These are phyloP conservation scores for Cydonia oblonga DNA, from an alignment of 331 rosid genomes.

Conservation along the genomic window DNA sequence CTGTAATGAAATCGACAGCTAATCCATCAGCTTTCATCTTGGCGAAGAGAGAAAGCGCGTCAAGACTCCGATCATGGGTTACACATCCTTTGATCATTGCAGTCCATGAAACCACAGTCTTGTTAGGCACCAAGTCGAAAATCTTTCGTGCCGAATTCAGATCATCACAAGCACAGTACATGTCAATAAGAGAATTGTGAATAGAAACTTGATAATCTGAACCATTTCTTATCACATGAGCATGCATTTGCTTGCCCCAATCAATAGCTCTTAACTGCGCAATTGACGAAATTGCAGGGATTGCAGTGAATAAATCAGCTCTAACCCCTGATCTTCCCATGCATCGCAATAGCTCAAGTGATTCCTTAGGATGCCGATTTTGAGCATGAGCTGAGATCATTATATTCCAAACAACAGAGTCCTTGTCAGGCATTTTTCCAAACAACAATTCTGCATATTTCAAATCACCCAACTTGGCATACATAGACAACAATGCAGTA, in stretches of 20 bases:
- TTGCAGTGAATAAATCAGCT: conserved; percentile 61
- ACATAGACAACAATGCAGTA: conserved; percentile 66
- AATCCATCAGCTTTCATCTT: conserved; percentile 46
- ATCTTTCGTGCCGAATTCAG: conserved; percentile 29
- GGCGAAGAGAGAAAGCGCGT: conserved; percentile 44
- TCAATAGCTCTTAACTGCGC: conserved; percentile 23
- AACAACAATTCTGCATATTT: conserved; percentile 36
- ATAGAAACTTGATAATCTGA: conserved; percentile 49
- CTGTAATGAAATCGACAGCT: conserved; percentile 38
- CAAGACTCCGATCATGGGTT: conserved; percentile 28
- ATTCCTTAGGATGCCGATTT: conserved; percentile 23
- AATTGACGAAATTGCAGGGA: conserved; percentile 57
- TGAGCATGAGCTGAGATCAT: conserved; percentile 46
- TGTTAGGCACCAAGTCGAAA: conserved; percentile 28
- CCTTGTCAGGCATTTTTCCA: conserved; percentile 56
- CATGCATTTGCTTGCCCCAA: conserved; percentile 65
- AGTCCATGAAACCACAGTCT: conserved; percentile 65
- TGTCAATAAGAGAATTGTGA: conserved; percentile 58
- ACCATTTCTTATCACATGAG: conserved; percentile 56
- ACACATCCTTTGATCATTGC: conserved; percentile 60
- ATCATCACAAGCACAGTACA: conserved; percentile 41
- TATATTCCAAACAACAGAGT: conserved; percentile 68
- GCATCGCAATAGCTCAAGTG: conserved; percentile 33
- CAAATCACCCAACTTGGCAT: conserved; percentile 42
- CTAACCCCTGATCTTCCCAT: conserved; percentile 52